Percentiles rank a stretch among this genome's conserved stretches.
phyloP scores from a whole-genome alignment of 768 basidiomycete species.

The Sarcodon aspratus region DNA sequence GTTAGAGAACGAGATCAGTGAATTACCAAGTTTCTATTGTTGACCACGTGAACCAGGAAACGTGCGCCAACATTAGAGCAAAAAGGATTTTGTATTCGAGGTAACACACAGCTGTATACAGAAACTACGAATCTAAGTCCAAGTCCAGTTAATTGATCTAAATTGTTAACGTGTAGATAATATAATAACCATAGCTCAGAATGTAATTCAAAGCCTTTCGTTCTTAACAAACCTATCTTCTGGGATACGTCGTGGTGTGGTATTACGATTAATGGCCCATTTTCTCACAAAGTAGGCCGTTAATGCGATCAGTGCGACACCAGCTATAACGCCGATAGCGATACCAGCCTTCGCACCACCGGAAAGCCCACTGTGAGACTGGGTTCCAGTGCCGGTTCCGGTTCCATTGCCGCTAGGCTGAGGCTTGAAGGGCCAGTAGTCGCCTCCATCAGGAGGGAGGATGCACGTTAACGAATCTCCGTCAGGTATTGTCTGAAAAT shows the following conservation, averaged over 20 bases:
- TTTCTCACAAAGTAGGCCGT: conserved; percentile 37
- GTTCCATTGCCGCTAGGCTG: conserved; percentile 22
- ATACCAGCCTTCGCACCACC: conserved; percentile 33
- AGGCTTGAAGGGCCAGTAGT: conserved; percentile 62
- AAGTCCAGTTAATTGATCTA: no score
- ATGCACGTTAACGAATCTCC: conserved; percentile 57
- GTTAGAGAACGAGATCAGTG: no score
- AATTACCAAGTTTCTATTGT: no score
- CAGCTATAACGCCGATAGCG: conserved; percentile 38
- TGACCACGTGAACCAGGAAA: no score
- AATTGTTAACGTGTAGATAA: no score
- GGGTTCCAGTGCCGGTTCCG: background rate
- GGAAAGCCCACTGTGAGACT: conserved; percentile 17
- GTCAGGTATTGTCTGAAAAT: conserved; percentile 40
- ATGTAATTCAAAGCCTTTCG: no score
- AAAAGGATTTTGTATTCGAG: no score
- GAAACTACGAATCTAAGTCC: no score
- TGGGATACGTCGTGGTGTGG: background rate
- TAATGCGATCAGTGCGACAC: conserved; percentile 28
- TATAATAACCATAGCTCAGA: no score
- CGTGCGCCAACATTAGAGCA: no score
- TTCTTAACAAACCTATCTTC: no score
- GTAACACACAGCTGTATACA: no score
- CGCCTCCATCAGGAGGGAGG: conserved; percentile 51
- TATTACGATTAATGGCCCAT: conserved; percentile 27